Evolutionary conservation across 177 flowering plant species (phyloP).

Genomic region (Vitis hybrid): DNA sequence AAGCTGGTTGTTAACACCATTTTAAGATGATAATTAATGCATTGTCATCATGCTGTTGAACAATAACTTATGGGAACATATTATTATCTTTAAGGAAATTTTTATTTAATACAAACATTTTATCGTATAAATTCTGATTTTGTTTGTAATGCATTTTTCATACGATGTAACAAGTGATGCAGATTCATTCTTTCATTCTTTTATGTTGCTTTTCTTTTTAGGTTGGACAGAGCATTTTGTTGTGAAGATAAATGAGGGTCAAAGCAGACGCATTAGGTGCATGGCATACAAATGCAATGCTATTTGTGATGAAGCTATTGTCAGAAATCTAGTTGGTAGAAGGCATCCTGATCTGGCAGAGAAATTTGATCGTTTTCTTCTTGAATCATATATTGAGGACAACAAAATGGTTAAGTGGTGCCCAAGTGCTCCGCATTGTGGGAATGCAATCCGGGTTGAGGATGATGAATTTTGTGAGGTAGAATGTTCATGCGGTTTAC

Average conservation of each 20-base stretch:
- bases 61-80: too few relatives aligned
- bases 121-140: background rate
- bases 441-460: slow-evolving; percentile 92
- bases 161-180: background rate
- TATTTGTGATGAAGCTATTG: slow-evolving; percentile 81
- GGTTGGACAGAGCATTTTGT: slow-evolving; percentile 97
- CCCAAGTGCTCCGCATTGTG: slow-evolving; percentile 96
- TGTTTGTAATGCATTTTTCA: background rate
- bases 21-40: too few relatives aligned
- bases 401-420: slow-evolving; percentile 97
- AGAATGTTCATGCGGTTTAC: slow-evolving; percentile 89
- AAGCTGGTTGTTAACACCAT: too few relatives aligned
- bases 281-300: slow-evolving; percentile 96
- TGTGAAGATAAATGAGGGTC: slow-evolving; percentile 95
- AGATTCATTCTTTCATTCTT: background rate
- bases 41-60: too few relatives aligned
- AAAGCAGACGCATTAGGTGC: slow-evolving; percentile 88
- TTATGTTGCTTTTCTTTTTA: slow-evolving; percentile 17
- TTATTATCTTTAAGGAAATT: background rate
- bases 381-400: slow-evolving; percentile 98
- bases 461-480: slow-evolving; percentile 82
- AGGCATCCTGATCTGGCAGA: slow-evolving; percentile 73
- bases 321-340: slow-evolving; percentile 67
- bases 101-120: background rate
- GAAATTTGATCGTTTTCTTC: slow-evolving; percentile 88